Base-by-base conservation (phyloP, 2,329 filamentous ascomycete species). In the Tympanopsis confertula region DNA sequence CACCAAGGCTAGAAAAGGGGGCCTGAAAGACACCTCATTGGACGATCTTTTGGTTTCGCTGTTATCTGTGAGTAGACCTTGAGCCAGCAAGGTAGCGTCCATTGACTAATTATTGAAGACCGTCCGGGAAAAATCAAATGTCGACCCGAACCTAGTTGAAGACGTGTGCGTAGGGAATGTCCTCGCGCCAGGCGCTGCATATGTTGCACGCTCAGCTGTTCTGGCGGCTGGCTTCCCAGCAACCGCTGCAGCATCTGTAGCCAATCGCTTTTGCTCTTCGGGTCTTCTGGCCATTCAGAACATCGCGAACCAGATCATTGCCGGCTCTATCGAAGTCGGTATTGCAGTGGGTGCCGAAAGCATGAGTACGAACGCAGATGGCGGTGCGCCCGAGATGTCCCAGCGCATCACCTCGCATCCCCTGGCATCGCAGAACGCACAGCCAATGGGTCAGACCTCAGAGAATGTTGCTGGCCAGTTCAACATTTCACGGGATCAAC, bases 201-300 rank as follows among this genome's bases (percentile, higher is more conserved):
- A 83, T 63, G 75, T 79, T 50, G 60, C 73, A 50, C 80, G 81
- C 45, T 79, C 79, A 20, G 78, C 81, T 38, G 66, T 73, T 45
- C 71, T 86, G 39, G 79, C 77, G 29, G 81, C 82, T 32, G 81
- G 81, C 41, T 83, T 82, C 62, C 80, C 81, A 35, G 76, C 77
- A 57, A 84, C 81, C 22, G 71, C 79, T 20, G 70, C 73, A 41
- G 77, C 74, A 42, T 80, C 72, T 28, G 72, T 72, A 19, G 71
- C 81, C 39, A 86, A 84, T 64, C 75, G 81, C 41, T 86, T 85
- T 70, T 86, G 81, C 63, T 81, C 77, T 7, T 85, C 79, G 2
- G 81, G 81, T 14, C 67, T 86, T 37, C 82, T 84, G 53, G 79
- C 81, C 20, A 73, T 82, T 7, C 79, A 86, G 56, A 76, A 83